Base-by-base conservation (phyloP, 2,329 filamentous ascomycete species). In the Ascochyta lentis region DNA sequence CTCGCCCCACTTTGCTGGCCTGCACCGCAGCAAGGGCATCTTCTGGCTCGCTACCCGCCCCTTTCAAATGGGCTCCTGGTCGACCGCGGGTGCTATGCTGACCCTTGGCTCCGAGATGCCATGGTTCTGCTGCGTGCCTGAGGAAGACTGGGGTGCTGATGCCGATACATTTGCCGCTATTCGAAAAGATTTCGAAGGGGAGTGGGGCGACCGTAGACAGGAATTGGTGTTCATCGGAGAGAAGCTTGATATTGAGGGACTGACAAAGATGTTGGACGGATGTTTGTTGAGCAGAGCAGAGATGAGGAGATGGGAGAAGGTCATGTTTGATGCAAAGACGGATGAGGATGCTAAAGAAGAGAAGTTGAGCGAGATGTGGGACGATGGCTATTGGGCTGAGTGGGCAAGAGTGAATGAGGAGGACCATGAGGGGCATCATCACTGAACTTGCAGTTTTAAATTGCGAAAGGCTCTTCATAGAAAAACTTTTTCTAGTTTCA, bases 211-310 rank as follows among this genome's bases (percentile, higher is more conserved):
- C 62, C 80, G 88, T 1, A 79, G 88, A 2, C 88, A 91, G 68
- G 89, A 91, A 70, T 70, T 91, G 6, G 89, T 91, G 3, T 89
- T 91, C 57, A 91, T 92, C 54, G 89, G 89, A 0, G 87, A 90
- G 71, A 80, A 80, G 5, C 78, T 91, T 13, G 80, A 89, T 45
- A 66, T 79, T 1, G 66, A 70, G 5, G 79, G 76, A 0, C 75
- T 91, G 15, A 82, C 80, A 23, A 73, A 71, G 4, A 69, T 81
- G 31, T 70, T 91, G 3, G 85, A 91, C 64, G 73, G 70, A 2
- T 90, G 88, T 64, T 69, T 91, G 23, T 70, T 91, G 3, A 80
- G 81, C n/a, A 83, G 88, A 22, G 70, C 70, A 0, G 89, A 91
- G 72, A 78, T 76, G 71, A 63, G 67, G 50, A 64, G 64, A 40